A percentile compares a stretch with the other conserved stretches of the same genome.
Evolutionary conservation across 352 stramenopile species (phyloP).

Genomic region (Globisporangium spinosum): DNA sequence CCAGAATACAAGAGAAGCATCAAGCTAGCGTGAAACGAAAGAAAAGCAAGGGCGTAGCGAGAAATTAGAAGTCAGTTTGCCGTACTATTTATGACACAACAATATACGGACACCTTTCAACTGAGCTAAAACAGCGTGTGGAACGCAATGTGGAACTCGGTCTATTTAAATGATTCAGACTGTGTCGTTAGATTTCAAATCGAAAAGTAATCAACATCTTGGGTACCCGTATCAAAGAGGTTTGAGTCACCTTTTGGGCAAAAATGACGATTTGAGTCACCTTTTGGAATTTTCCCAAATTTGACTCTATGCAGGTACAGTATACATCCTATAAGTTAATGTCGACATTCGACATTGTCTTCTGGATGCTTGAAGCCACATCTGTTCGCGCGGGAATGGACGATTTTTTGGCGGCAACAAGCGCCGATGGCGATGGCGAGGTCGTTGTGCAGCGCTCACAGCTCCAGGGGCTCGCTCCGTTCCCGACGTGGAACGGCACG

Average conservation of each 20-base stretch:
- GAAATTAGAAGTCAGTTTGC: background rate
- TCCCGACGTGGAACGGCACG: constrained; percentile 60
- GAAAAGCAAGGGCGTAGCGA: constrained; percentile 7
- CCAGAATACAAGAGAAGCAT: constrained; percentile 7
- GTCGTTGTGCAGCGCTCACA: constrained; percentile 32
- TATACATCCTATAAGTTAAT: background rate
- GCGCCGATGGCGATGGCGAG: constrained; percentile 21
- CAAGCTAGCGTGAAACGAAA: background rate
- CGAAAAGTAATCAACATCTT: too few species aligned
- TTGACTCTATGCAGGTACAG: too few species aligned
- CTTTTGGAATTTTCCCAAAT: too few species aligned
- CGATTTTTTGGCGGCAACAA: constrained; percentile 1
- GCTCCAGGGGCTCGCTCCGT: constrained; percentile 41
- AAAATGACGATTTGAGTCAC: too few species aligned
- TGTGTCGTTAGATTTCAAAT: too few species aligned
- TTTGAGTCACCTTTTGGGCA: too few species aligned
- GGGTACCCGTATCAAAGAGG: too few species aligned
- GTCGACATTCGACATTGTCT: background rate
- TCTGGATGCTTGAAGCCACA: background rate
- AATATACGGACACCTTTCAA: too few species aligned
- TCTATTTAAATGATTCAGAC: too few species aligned
- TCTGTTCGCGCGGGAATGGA: background rate
- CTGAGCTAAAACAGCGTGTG: too few species aligned
- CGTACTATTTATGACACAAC: background rate
- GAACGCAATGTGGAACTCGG: too few species aligned